These are phyloP conservation scores for Peronospora belbahrii DNA, from an alignment of 352 stramenopile species.

Conservation along the genomic window DNA sequence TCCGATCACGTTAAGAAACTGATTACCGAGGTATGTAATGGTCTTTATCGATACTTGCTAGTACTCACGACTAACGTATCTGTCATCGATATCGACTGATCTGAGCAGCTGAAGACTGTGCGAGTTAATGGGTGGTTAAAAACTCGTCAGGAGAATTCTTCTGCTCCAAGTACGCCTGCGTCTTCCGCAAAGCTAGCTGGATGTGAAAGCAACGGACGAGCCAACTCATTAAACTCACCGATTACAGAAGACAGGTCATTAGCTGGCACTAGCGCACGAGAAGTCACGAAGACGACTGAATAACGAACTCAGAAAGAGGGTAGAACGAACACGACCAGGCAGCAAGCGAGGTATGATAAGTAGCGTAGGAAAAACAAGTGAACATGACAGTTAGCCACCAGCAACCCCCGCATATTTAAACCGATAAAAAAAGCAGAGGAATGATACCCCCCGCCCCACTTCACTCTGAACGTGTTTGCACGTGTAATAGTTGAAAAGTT, in stretches of 20 bases:
- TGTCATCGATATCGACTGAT: not conserved
- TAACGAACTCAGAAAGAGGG: constrained; percentile 9
- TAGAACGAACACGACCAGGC: constrained; percentile 15
- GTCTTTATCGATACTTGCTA: not conserved
- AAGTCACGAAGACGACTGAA: constrained; percentile 1
- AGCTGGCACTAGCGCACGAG: constrained; percentile 1
- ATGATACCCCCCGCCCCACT: not conserved
- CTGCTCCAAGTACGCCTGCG: constrained; percentile 14
- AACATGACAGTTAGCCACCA: constrained; percentile 18
- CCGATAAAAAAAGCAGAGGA: constrained; percentile 4
- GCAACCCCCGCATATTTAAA: constrained; percentile 14
- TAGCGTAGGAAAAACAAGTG: constrained; percentile 20
- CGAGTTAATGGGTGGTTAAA: constrained; percentile 52
- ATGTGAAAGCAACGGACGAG: constrained; percentile 5
- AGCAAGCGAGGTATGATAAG: constrained; percentile 16
- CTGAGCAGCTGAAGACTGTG: constrained; percentile 31
- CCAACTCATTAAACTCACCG: too few relatives aligned
- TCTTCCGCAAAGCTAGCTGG: constrained; percentile 19
- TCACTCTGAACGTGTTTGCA: constrained; percentile 12
- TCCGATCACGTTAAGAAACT: constrained; percentile 30
- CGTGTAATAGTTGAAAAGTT: constrained; percentile 30
- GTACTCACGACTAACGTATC: constrained; percentile 4
- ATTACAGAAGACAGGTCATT: constrained; percentile 2
- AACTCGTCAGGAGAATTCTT: constrained; percentile 30
- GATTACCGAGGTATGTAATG: constrained; percentile 41